These are phyloP conservation scores for Cryptosporidium meleagridis DNA, from an alignment of 169 alveolate species.

Conservation along the genomic window DNA sequence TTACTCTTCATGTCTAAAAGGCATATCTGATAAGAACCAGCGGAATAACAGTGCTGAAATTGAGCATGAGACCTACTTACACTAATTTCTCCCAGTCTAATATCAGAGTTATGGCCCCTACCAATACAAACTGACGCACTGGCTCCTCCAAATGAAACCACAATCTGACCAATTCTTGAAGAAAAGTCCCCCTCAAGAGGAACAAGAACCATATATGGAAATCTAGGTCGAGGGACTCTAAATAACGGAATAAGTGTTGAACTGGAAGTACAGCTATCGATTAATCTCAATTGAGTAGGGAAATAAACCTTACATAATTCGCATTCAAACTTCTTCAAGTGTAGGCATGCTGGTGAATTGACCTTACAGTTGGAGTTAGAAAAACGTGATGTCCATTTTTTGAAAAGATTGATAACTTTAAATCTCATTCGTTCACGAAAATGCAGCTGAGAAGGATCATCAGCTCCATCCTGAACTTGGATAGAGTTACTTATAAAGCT, in stretches of 20 bases:
- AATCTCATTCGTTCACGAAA: constrained; percentile 23
- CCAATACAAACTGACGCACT: constrained; percentile 78
- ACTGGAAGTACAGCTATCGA: not conserved
- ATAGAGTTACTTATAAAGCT: not conserved
- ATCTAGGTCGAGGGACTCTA: constrained; percentile 68
- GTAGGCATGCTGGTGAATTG: constrained; percentile 60
- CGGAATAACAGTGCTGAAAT: constrained; percentile 47
- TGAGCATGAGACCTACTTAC: constrained; percentile 83
- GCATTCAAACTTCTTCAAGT: constrained; percentile 58
- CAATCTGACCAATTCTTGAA: constrained; percentile 51
- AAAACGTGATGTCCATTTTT: constrained; percentile 4
- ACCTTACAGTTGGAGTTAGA: constrained; percentile 5
- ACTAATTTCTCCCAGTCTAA: constrained; percentile 87
- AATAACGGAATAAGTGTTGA: constrained; percentile 17
- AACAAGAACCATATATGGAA: constrained; percentile 67
- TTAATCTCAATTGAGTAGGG: constrained; percentile 36
- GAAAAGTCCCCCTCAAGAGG: constrained; percentile 65
- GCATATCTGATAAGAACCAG: constrained; percentile 23
- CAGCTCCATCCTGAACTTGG: not conserved
- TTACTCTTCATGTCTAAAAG: constrained; percentile 55
- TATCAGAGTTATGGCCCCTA: constrained; percentile 87
- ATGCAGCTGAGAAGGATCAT: not conserved
- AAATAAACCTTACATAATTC: constrained; percentile 64
- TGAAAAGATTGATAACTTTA: constrained; percentile 16
- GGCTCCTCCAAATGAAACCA: constrained; percentile 67